phyloP scores from a whole-genome alignment of 177 flowering plant genomes.

The Vitis hybrid region DNA sequence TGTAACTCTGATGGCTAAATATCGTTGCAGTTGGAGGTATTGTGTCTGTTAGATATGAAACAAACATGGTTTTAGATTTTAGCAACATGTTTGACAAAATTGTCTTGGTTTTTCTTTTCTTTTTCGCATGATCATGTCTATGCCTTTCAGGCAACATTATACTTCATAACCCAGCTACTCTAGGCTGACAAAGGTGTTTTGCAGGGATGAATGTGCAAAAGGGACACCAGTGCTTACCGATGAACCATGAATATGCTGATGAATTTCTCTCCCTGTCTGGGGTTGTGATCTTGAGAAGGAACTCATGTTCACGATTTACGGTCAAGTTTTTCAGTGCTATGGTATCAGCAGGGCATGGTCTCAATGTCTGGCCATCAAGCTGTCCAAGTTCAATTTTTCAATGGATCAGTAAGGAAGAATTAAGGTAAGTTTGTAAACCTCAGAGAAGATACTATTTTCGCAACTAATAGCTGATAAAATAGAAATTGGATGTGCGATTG shows the following conservation, averaged over 20 bases:
- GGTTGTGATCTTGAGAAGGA: slow-evolving; percentile 45
- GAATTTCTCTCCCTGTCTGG: slow-evolving; percentile 40
- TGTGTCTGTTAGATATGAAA: slow-evolving; percentile 35
- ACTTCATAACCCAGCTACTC: too few species aligned
- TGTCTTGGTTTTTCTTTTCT: too few species aligned
- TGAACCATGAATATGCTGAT: slow-evolving; percentile 55
- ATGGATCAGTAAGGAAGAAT: background rate
- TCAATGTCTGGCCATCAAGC: slow-evolving; percentile 52
- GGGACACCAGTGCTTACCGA: slow-evolving; percentile 35
- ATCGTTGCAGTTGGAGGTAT: slow-evolving; percentile 54
- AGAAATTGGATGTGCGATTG: too few species aligned
- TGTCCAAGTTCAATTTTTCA: slow-evolving; percentile 22
- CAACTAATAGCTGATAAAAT: background rate
- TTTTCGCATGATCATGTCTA: too few species aligned
- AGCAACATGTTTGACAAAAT: too few species aligned
- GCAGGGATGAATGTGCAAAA: too few species aligned
- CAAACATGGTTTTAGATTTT: background rate
- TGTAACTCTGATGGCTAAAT: slow-evolving; percentile 33
- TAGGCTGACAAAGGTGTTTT: too few species aligned
- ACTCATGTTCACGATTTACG: slow-evolving; percentile 37
- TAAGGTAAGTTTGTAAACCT: background rate
- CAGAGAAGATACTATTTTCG: background rate
- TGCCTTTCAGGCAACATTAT: background rate
- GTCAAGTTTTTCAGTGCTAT: slow-evolving; percentile 40
- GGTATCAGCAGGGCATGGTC: slow-evolving; percentile 33